Evolutionary conservation across 2,329 filamentous ascomycete genomes (phyloP).

Genomic region (Blastomyces percursus): DNA sequence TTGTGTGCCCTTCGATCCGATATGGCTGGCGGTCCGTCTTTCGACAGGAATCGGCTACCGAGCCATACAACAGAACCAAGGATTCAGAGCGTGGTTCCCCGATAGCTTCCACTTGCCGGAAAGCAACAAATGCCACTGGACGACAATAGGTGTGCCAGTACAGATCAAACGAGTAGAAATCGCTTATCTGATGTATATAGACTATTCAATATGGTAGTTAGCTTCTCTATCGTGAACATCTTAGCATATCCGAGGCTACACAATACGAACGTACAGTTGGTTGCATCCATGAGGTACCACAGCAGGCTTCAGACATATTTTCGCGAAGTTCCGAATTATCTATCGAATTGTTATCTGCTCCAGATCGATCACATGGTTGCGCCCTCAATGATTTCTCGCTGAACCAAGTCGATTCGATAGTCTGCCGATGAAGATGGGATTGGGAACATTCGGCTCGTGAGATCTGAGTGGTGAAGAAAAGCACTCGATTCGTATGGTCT

Average conservation of each 20-base stretch:
- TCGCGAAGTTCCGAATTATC: not conserved
- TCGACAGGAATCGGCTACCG: not conserved
- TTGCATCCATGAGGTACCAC: not conserved
- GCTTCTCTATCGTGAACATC: not conserved
- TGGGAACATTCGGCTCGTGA: not conserved
- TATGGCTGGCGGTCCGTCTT: not conserved
- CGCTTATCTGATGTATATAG: not conserved
- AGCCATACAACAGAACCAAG: not conserved
- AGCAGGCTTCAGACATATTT: not conserved
- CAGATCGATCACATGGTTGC: not conserved
- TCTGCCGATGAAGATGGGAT: not conserved
- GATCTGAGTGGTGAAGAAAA: not conserved
- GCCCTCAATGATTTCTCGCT: not conserved
- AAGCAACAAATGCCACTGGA: not conserved
- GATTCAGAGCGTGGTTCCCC: not conserved
- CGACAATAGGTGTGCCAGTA: not conserved
- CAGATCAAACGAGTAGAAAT: not conserved
- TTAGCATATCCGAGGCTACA: not conserved
- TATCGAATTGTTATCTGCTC: not conserved
- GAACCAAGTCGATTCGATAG: not conserved
- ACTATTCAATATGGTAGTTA: not conserved
- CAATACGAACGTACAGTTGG: not conserved
- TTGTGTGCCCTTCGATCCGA: not conserved
- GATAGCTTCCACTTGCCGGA: not conserved
- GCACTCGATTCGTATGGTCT: not conserved